These are phyloP conservation scores for Diaporthe vexans DNA, from an alignment of 2,329 filamentous ascomycete genomes.

Conservation along the genomic window DNA sequence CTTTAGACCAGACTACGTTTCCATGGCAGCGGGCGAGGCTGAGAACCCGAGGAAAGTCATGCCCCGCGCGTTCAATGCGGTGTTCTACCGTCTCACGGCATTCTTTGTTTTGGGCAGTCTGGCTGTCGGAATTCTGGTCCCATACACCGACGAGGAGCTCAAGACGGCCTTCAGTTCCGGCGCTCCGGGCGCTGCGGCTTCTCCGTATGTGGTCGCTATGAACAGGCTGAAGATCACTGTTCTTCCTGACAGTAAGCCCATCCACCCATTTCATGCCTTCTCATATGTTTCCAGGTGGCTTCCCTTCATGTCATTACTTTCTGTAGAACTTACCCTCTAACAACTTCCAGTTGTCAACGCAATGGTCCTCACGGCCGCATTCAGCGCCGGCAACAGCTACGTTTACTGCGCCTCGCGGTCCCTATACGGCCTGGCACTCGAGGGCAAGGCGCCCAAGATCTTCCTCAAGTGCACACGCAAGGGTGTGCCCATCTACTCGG, in stretches of 20 bases:
- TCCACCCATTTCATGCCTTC: not conserved
- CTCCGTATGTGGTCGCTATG: slow-evolving; percentile 59
- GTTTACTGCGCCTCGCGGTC: slow-evolving; percentile 66
- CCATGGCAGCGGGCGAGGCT: slow-evolving; percentile 69
- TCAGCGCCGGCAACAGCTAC: slow-evolving; percentile 62
- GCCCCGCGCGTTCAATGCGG: slow-evolving; percentile 78
- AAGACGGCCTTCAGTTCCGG: slow-evolving; percentile 64
- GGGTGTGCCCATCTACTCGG: slow-evolving; percentile 60
- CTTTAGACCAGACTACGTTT: slow-evolving; percentile 73
- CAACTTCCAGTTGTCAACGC: slow-evolving; percentile 67
- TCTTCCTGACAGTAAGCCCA: slow-evolving; percentile 61
- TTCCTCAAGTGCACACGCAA: slow-evolving; percentile 56
- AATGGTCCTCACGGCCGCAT: slow-evolving; percentile 51
- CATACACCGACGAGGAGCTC: slow-evolving; percentile 69
- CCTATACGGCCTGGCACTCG: slow-evolving; percentile 63
- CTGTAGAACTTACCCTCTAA: not conserved
- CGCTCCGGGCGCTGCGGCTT: slow-evolving; percentile 65
- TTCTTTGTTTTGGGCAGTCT: slow-evolving; percentile 80
- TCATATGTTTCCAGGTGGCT: not conserved
- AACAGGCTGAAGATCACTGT: slow-evolving; percentile 58
- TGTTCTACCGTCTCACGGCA: slow-evolving; percentile 78
- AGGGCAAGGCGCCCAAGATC: slow-evolving; percentile 62
- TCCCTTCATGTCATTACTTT: not conserved
- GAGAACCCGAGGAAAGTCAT: slow-evolving; percentile 76
- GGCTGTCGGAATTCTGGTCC: slow-evolving; percentile 71